Conservation (phyloP, 768 basidiomycete genomes). For the Stropharia rugosoannulata region DNA sequence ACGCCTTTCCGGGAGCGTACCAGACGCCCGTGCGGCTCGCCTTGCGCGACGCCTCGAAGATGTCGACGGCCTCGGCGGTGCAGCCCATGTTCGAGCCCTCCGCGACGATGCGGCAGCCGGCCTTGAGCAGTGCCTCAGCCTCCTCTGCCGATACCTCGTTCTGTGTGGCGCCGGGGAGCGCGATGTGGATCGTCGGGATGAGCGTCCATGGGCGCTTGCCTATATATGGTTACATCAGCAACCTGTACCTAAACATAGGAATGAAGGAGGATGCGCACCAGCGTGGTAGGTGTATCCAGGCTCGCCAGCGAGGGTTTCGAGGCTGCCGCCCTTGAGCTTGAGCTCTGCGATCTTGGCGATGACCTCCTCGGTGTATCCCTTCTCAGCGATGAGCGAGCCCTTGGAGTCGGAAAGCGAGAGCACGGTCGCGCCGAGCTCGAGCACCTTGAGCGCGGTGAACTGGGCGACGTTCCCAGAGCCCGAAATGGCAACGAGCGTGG, state of each 20-base stretch:
- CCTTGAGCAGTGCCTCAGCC: conserved; percentile 66
- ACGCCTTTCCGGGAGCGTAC: conserved; percentile 34
- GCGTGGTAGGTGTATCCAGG: conserved; percentile 49
- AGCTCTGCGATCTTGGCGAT: conserved; percentile 50
- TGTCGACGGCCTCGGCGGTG: conserved; percentile 68
- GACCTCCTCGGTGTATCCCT: conserved; percentile 58
- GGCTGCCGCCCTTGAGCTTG: conserved; percentile 52
- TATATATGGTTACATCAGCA: conserved; percentile 4
- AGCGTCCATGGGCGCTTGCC: conserved; percentile 70
- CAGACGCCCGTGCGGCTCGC: no score
- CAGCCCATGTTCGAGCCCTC: conserved; percentile 82
- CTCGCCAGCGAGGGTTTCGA: conserved; percentile 35
- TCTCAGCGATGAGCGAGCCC: conserved; percentile 58
- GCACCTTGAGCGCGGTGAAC: conserved; percentile 73
- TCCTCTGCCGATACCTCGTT: conserved; percentile 71
- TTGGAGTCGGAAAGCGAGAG: conserved; percentile 75
- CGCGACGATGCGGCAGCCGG: conserved; percentile 69
- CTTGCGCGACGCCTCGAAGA: conserved; percentile 52
- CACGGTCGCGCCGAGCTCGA: conserved; percentile 73
- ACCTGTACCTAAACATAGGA: background rate
- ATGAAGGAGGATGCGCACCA: conserved; percentile 21
- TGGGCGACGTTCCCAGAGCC: conserved; percentile 78
- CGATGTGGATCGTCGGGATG: conserved; percentile 60
- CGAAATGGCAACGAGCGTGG: conserved; percentile 55
- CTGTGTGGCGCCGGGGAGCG: conserved; percentile 70